Conservation (phyloP, 179 eudicot species). For the Heliamphora pulchella region DNA sequence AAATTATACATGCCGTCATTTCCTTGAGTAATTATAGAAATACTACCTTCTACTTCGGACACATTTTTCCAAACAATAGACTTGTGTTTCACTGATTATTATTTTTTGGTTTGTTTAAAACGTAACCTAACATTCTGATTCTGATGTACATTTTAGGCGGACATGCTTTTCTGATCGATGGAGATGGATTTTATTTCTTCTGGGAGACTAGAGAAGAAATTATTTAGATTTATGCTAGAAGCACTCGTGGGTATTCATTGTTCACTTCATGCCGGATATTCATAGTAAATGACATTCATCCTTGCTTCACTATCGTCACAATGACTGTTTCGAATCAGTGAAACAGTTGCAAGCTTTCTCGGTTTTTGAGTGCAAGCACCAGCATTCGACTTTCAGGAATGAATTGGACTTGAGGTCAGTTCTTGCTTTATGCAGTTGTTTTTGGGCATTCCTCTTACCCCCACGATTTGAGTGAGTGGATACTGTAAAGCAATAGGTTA, state of each 20-base stretch:
- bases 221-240: not conserved
- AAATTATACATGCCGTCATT: not conserved
- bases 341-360: not conserved
- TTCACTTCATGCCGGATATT: not conserved
- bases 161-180: not conserved
- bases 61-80: not conserved
- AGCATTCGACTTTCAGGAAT: not conserved
- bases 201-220: not conserved
- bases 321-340: not conserved
- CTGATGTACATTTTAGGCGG: not conserved
- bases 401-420: not conserved
- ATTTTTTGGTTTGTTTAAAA: not conserved
- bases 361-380: not conserved
- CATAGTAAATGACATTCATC: not conserved
- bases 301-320: not conserved
- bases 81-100: not conserved
- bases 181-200: not conserved
- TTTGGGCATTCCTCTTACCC: not conserved
- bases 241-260: not conserved
- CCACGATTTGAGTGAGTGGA: not conserved
- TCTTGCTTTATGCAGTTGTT: not conserved
- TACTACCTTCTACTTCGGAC: not conserved
- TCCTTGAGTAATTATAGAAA: not conserved
- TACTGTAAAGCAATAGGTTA: conserved; percentile 16
- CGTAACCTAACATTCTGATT: not conserved